A percentile compares a stretch with the other conserved stretches of the same genome.
Evolutionary conservation across 164 flowering plant species (phyloP).

Genomic region (Umbellularia californica): DNA sequence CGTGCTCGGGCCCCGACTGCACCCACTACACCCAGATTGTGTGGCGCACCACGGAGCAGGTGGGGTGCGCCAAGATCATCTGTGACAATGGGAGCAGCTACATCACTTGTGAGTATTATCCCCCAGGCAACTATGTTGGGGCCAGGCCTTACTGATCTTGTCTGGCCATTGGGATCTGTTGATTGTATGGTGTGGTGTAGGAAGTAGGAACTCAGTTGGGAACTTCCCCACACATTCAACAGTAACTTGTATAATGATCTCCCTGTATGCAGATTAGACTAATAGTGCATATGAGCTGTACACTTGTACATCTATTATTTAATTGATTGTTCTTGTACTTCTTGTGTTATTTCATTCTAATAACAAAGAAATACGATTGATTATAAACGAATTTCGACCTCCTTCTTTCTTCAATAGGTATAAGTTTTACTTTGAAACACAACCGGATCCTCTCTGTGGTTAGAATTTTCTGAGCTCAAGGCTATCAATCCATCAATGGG

Average conservation of each 20-base stretch:
- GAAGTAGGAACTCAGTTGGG: not conserved
- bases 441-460: too few relatives aligned
- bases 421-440: too few relatives aligned
- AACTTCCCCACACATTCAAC: not conserved
- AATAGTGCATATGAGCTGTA: not conserved
- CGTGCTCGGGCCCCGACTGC: conserved; percentile 10
- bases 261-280: not conserved
- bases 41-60: conserved; percentile 6
- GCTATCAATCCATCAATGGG: too few relatives aligned
- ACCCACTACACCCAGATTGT: conserved; percentile 17
- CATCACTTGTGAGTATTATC: conserved; percentile 15
- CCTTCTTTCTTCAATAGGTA: too few relatives aligned
- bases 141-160: conserved; percentile 17
- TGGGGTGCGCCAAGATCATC: conserved; percentile 13
- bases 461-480: too few relatives aligned
- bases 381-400: too few relatives aligned
- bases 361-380: not conserved
- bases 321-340: not conserved
- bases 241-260: not conserved
- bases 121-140: conserved; percentile 19
- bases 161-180: too few relatives aligned
- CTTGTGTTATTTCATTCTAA: not conserved
- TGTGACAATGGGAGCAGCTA: conserved; percentile 6
- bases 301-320: not conserved
- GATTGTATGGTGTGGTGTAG: not conserved